Percentiles rank a stretch among this genome's conserved stretches.
Conservation (phyloP, 495 filamentous ascomycete genomes). For the Polyplosphaeria fusca region DNA sequence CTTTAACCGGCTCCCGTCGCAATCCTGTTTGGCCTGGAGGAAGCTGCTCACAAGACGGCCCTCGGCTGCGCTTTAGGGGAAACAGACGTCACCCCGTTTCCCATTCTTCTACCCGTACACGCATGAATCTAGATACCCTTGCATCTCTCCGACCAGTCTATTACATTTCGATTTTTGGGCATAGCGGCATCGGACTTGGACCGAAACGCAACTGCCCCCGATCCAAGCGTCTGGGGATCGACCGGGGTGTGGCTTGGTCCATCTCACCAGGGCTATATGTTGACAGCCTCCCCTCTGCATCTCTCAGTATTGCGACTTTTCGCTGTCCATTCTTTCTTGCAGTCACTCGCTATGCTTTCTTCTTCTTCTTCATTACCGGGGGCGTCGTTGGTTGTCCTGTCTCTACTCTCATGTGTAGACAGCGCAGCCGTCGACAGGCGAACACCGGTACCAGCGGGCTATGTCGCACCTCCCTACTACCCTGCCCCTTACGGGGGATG, state of each 20-base stretch:
- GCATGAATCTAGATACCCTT: background rate
- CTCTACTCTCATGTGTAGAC: background rate
- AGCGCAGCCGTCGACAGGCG: conserved; percentile 12
- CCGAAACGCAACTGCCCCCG: conserved; percentile 9
- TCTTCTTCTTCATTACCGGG: conserved; percentile 6
- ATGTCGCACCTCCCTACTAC: conserved; percentile 33
- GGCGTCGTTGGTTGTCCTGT: conserved; percentile 9
- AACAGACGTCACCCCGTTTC: background rate
- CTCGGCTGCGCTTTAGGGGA: background rate
- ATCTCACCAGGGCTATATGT: conserved; percentile 9
- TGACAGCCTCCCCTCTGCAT: background rate
- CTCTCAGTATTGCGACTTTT: background rate
- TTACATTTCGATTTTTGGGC: conserved; percentile 9
- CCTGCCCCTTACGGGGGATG: conserved; percentile 34
- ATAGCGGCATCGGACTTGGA: conserved; percentile 7
- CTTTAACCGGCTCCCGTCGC: conserved; percentile 16
- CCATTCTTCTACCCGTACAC: too few relatives aligned
- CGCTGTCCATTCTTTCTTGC: background rate
- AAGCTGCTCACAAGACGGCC: too few relatives aligned
- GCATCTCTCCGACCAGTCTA: background rate
- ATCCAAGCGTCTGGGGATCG: conserved; percentile 5
- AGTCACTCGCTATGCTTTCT: background rate
- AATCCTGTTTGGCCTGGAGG: background rate
- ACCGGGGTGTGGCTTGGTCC: background rate
- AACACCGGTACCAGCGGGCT: conserved; percentile 23